phyloP scores from a whole-genome alignment of 192 early-diverging fungal species.

The Coemansia sp. region DNA sequence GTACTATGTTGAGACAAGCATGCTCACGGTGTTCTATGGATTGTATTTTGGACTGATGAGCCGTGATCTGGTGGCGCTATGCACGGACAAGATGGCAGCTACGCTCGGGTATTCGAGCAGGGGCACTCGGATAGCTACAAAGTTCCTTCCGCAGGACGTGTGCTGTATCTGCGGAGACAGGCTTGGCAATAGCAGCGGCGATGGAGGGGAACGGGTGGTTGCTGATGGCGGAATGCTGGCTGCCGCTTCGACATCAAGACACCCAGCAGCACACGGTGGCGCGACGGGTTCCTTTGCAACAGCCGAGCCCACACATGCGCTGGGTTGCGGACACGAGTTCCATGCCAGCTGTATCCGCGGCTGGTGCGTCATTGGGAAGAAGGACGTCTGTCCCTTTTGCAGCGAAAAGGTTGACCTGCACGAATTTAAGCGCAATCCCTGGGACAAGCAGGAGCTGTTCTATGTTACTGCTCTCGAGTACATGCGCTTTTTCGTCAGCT shows the following conservation, averaged over 20 bases:
- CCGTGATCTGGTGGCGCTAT: slow-evolving; percentile 50
- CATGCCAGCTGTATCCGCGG: slow-evolving; percentile 57
- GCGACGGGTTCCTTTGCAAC: neutral
- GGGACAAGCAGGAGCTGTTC: slow-evolving; percentile 57
- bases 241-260: neutral
- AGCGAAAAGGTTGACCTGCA: slow-evolving; percentile 54
- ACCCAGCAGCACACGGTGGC: neutral
- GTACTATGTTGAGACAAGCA: slow-evolving; percentile 21
- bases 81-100: slow-evolving; percentile 50
- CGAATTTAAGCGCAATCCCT: slow-evolving; percentile 44
- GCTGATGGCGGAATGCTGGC: neutral
- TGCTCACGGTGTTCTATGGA: slow-evolving; percentile 45
- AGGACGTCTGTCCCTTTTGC: slow-evolving; percentile 55
- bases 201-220: neutral
- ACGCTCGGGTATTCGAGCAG: slow-evolving; percentile 43
- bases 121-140: slow-evolving; percentile 31
- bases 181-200: slow-evolving; percentile 10
- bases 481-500: slow-evolving; percentile 55
- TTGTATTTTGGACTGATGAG: slow-evolving; percentile 54
- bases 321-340: slow-evolving; percentile 52
- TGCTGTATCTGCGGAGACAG: slow-evolving; percentile 49
- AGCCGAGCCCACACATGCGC: slow-evolving; percentile 37
- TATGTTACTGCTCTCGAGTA: slow-evolving; percentile 54
- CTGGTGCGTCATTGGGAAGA: slow-evolving; percentile 57
- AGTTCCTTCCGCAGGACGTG: slow-evolving; percentile 28